Percentiles rank a stretch among this genome's conserved stretches.
Evolutionary conservation across 768 basidiomycete species (phyloP).

Genomic region (Rhizopogon salebrosus): DNA sequence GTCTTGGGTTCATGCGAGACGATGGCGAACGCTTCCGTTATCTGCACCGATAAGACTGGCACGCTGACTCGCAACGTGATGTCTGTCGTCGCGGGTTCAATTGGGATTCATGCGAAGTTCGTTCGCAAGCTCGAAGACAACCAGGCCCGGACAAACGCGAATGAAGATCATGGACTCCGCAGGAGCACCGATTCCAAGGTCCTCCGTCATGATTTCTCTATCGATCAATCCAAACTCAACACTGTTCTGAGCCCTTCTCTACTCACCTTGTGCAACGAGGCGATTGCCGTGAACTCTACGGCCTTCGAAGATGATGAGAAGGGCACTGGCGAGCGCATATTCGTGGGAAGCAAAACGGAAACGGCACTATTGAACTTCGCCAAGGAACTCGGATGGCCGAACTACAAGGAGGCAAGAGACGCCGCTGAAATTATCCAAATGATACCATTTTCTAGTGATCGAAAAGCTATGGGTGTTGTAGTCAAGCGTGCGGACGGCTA

Average conservation of each 20-base stretch:
- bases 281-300: constrained; percentile 89
- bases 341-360: constrained; percentile 95
- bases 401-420: constrained; percentile 66
- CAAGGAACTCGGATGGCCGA: constrained; percentile 71
- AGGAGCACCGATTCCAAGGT: constrained; percentile 25
- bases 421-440: constrained; percentile 64
- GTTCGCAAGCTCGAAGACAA: constrained; percentile 76
- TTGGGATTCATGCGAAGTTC: constrained; percentile 94
- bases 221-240: constrained; percentile 75
- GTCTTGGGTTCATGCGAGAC: constrained; percentile 97
- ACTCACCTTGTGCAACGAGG: constrained; percentile 68
- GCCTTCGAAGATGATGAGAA: constrained; percentile 82
- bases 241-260: constrained; percentile 55
- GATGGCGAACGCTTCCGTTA: constrained; percentile 96
- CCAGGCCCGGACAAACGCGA: constrained; percentile 63
- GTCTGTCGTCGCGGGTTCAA: constrained; percentile 93
- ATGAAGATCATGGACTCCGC: constrained; percentile 38
- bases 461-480: constrained; percentile 94
- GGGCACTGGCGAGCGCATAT: constrained; percentile 51
- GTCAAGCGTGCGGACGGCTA: constrained; percentile 52
- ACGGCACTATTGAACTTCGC: constrained; percentile 85
- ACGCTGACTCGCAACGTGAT: constrained; percentile 94
- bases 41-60: constrained; percentile 95
- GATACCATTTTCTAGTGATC: constrained; percentile 90
- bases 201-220: constrained; percentile 67